Evolutionary conservation across 441 rosid genomes (phyloP).

Genomic region (Brassica balearica): DNA sequence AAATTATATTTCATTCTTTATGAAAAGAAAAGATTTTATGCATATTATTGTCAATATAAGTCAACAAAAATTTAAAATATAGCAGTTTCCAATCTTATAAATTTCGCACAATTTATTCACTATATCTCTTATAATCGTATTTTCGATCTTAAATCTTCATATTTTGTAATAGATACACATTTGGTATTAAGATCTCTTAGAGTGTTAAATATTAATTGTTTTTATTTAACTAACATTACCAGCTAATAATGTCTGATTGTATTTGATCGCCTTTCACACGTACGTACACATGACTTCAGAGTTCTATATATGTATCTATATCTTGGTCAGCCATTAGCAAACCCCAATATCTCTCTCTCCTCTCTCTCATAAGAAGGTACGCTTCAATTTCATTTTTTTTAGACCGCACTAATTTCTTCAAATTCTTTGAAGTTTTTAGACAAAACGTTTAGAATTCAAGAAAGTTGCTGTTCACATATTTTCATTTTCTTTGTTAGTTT

Average conservation of each 20-base stretch:
- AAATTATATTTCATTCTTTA: background rate
- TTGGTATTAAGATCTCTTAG: constrained; percentile 14
- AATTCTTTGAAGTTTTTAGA: background rate
- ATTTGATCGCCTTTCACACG: constrained; percentile 31
- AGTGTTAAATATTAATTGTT: background rate
- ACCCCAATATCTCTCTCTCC: constrained; percentile 30
- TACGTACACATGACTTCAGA: constrained; percentile 17
- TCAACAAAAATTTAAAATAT: background rate
- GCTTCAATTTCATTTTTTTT: constrained; percentile 17
- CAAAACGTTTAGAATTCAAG: constrained; percentile 2
- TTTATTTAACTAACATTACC: constrained; percentile 8
- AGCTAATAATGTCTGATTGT: constrained; percentile 15
- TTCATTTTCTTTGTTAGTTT: background rate
- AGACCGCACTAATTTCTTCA: constrained; percentile 16
- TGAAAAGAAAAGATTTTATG: background rate
- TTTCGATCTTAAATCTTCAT: constrained; percentile 7
- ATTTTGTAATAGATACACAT: constrained; percentile 29
- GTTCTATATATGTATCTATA: constrained; percentile 15
- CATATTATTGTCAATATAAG: constrained; percentile 9
- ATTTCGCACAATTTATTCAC: constrained; percentile 21
- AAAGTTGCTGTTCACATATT: background rate
- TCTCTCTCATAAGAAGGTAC: constrained; percentile 35
- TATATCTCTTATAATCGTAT: constrained; percentile 10
- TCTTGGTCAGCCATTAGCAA: constrained; percentile 20
- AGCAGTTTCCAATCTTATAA: constrained; percentile 8